phyloP scores from a whole-genome alignment of 805 yeast genomes.

The Sugiyamaella boreocaroliniensis region DNA sequence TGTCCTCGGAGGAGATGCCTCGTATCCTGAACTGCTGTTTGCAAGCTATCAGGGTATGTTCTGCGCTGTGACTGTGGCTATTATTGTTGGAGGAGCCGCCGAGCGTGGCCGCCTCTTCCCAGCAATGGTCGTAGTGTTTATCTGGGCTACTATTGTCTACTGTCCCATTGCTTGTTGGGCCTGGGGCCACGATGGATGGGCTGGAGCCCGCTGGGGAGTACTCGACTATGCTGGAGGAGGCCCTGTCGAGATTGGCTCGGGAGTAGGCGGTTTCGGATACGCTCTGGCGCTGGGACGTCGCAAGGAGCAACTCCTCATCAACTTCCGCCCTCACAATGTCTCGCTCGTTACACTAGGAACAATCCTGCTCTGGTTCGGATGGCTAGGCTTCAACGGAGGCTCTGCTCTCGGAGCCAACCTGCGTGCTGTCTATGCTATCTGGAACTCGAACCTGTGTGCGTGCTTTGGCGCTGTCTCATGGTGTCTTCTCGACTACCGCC shows the following conservation, averaged over 20 bases:
- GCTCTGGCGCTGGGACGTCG: slow-evolving; percentile 54
- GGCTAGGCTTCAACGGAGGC: slow-evolving; percentile 95
- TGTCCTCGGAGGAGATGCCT: slow-evolving; percentile 45
- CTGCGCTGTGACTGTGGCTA: slow-evolving; percentile 84
- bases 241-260: slow-evolving; percentile 88
- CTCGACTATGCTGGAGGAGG: slow-evolving; percentile 98
- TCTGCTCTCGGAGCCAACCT: slow-evolving; percentile 76
- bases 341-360: slow-evolving; percentile 89
- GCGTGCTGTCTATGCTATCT: slow-evolving; percentile 79
- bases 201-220: slow-evolving; percentile 74
- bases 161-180: slow-evolving; percentile 95
- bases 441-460: slow-evolving; percentile 88
- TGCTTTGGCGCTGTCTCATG: slow-evolving; percentile 87
- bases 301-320: slow-evolving; percentile 65
- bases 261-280: slow-evolving; percentile 78
- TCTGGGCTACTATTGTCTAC: slow-evolving; percentile 88
- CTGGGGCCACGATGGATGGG: slow-evolving; percentile 95
- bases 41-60: slow-evolving; percentile 89
- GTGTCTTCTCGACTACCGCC: slow-evolving; percentile 83
- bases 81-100: slow-evolving; percentile 85
- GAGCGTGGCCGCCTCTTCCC: slow-evolving; percentile 91
- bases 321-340: slow-evolving; percentile 92
- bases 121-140: slow-evolving; percentile 68
- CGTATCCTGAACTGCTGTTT: slow-evolving; percentile 77
- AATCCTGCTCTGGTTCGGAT: slow-evolving; percentile 80